Conservation (phyloP, 345 rosid species). For the Camelina sativa region DNA sequence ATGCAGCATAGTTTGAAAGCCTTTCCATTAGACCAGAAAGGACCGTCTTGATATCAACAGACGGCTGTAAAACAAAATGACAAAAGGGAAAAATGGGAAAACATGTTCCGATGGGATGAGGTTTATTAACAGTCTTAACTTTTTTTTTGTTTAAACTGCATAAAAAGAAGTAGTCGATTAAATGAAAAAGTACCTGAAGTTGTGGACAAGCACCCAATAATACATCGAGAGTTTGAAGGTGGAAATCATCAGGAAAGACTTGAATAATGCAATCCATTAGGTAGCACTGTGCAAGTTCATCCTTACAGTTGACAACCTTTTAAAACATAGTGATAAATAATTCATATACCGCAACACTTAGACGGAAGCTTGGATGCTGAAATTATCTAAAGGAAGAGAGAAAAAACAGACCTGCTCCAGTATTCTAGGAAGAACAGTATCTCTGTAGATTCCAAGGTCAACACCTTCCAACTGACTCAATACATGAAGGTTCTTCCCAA, state of each 20-base stretch:
- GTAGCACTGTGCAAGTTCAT: slow-evolving; percentile 92
- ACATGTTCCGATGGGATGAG: slow-evolving; percentile 32
- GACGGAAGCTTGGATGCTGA: slow-evolving; percentile 24
- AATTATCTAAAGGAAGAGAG: slow-evolving; percentile 22
- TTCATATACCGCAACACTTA: slow-evolving; percentile 13
- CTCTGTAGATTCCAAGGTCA: slow-evolving; percentile 90
- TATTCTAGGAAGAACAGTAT: slow-evolving; percentile 91
- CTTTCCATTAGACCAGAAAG: slow-evolving; percentile 98
- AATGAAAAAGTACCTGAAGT: slow-evolving; percentile 69
- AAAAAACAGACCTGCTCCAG: slow-evolving; percentile 80
- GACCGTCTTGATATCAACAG: slow-evolving; percentile 94
- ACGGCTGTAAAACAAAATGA: slow-evolving; percentile 61
- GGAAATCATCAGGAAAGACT: slow-evolving; percentile 98
- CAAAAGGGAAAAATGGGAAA: slow-evolving; percentile 24
- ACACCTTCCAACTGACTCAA: slow-evolving; percentile 98
- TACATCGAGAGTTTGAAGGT: slow-evolving; percentile 93
- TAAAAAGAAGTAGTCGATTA: slow-evolving; percentile 10
- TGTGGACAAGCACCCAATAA: slow-evolving; percentile 92
- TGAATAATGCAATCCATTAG: slow-evolving; percentile 99
- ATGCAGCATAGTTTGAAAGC: slow-evolving; percentile 95
- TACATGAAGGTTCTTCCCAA: slow-evolving; percentile 98
- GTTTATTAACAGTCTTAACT: not conserved
- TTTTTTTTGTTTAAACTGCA: slow-evolving; percentile 5
- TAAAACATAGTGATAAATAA: slow-evolving; percentile 31
- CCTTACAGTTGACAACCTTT: slow-evolving; percentile 97